These are phyloP conservation scores for Dioscorea zingiberensis DNA, from an alignment of 106 monocot species.

Conservation along the genomic window DNA sequence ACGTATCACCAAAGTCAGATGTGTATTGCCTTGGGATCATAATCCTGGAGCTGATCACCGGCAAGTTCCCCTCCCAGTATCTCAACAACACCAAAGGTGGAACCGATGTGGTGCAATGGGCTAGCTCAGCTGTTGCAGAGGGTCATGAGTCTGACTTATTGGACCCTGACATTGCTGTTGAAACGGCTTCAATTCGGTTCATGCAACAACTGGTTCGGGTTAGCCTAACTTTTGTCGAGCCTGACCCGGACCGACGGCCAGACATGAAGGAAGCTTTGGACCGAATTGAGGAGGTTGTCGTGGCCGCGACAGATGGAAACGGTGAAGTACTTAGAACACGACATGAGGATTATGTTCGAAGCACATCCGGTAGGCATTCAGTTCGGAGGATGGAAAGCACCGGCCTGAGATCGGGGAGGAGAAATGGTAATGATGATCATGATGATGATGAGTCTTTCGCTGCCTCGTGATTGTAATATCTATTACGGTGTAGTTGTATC, in stretches of 20 bases:
- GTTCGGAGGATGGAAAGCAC: neutral
- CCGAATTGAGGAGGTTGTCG: conserved; percentile 33
- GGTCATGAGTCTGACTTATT: conserved; percentile 41
- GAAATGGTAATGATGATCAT: neutral
- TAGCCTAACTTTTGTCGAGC: conserved; percentile 27
- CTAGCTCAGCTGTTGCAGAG: conserved; percentile 23
- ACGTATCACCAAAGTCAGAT: conserved; percentile 52
- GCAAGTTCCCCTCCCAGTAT: conserved; percentile 79
- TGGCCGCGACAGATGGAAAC: neutral
- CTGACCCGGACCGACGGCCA: conserved; percentile 29
- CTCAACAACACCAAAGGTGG: conserved; percentile 48
- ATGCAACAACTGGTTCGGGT: conserved; percentile 52
- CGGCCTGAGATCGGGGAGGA: no score
- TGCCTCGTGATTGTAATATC: neutral
- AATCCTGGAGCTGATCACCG: conserved; percentile 80
- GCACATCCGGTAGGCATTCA: neutral
- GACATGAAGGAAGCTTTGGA: conserved; percentile 29
- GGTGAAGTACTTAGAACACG: no score
- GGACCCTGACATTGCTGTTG: conserved; percentile 32
- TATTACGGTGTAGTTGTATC: no score
- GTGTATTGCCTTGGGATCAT: conserved; percentile 86
- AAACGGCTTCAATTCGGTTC: conserved; percentile 10
- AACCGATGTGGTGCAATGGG: conserved; percentile 55
- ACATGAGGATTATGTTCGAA: no score
- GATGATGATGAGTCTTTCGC: neutral